phyloP scores from a whole-genome alignment of 2,329 filamentous ascomycete species.

The Immersiporthe knoxdaviesiana region DNA sequence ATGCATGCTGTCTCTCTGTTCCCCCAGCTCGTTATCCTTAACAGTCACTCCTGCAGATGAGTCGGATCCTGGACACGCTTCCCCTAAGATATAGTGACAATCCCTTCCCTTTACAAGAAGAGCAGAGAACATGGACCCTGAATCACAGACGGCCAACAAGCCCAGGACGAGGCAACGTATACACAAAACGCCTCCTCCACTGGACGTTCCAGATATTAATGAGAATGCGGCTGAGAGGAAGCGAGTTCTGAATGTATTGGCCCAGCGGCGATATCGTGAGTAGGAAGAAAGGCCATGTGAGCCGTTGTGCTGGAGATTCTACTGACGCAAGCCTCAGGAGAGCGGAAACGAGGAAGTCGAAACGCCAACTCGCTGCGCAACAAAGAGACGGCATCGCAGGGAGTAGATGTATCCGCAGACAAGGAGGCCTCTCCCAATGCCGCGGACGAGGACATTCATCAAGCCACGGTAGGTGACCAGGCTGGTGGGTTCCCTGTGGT shows the following conservation, averaged over 20 bases:
- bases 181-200: conserved; percentile 44
- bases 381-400: not conserved
- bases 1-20: not conserved
- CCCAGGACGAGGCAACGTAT: conserved; percentile 43
- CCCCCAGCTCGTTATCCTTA: not conserved
- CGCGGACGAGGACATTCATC: too few relatives aligned
- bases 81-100: not conserved
- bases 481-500: not conserved
- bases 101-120: not conserved
- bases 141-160: conserved; percentile 6
- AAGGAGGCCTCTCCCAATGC: too few relatives aligned
- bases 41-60: not conserved
- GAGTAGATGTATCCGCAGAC: not conserved
- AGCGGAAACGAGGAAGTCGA: conserved; percentile 34
- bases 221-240: conserved; percentile 57
- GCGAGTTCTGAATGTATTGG: conserved; percentile 56
- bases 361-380: not conserved
- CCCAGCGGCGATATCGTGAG: conserved; percentile 57
- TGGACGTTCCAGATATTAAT: conserved; percentile 52
- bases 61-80: not conserved
- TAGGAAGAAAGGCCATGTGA: not conserved
- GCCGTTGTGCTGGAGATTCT: conserved; percentile 23
- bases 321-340: conserved; percentile 31
- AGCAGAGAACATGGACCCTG: not conserved
- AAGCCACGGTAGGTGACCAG: not conserved